Evolutionary conservation across 192 early-diverging fungal genomes (phyloP), one percentile per base, ranked within the genome.

Genomic region (Coemansia asiatica): DNA sequence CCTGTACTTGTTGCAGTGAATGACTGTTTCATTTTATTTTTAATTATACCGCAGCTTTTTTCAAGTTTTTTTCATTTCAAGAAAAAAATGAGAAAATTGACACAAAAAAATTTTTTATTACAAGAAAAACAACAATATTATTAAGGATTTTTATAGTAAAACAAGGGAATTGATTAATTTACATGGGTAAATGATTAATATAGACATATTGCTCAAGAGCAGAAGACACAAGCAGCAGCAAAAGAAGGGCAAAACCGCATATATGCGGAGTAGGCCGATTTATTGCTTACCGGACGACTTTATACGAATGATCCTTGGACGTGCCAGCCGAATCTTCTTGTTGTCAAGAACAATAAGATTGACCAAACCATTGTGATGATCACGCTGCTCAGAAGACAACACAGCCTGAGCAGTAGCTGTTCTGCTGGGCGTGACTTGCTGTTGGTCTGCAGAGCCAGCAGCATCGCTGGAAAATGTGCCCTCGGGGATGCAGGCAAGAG

Each of bases 281-380:
- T 47, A 46, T 15, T 71, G 54, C 10, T 60, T 71, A 23, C 29
- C 25, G 5, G 50, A 55, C 6, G 59, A 35, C 23, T 31, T 6
- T 18, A 79, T 79, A 33, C 67, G 64, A 10, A 79, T 60, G 15
- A 79, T 65, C n/a, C 68, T 68, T 26, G 76, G 76, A 27, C 76
- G 71, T 2, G 76, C 76, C 33, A 79, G 49, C 21, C 67, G 68
- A 6, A 79, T 66, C 23, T 67, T 74, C 64, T 74, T 79, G 54
- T 67, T 79, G 48, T 69, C 76, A 25, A 79, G 48, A 12, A 79
- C 64, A 46, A 79, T 35, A 22, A 63, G 64, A 16, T 53, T 69
- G 51, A 69, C 59, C 58, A 35, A 28, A 18, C 54, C 26, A 10
- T 63, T 23, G 3, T 56, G 3, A 16, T 10, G 7, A 25, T 61